phyloP scores from a whole-genome alignment of 2,329 filamentous ascomycete genomes.

The Alternaria sp. region DNA sequence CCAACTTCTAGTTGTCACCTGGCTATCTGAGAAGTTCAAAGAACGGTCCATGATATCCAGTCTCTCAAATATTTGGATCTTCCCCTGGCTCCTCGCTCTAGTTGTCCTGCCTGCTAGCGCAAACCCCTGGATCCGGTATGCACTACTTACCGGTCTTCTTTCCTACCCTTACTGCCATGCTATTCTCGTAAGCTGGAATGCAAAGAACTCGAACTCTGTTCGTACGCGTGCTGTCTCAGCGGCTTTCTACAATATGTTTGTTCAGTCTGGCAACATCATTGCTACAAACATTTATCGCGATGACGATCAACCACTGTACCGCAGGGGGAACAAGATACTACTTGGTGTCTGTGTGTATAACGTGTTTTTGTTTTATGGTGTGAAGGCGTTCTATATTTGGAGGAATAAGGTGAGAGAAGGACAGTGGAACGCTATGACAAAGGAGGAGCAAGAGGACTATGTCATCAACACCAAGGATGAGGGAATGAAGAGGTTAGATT shows the following conservation, averaged over 20 bases:
- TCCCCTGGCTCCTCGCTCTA: slow-evolving; percentile 66
- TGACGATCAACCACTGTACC: slow-evolving; percentile 56
- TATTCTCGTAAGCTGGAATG: slow-evolving; percentile 52
- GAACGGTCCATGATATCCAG: slow-evolving; percentile 58
- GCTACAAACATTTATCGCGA: slow-evolving; percentile 59
- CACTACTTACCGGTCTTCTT: slow-evolving; percentile 58
- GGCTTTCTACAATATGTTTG: slow-evolving; percentile 55
- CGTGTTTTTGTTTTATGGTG: slow-evolving; percentile 45
- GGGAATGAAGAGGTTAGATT: slow-evolving; percentile 42
- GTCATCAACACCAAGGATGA: slow-evolving; percentile 38
- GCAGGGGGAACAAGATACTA: slow-evolving; percentile 52
- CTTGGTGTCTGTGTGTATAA: slow-evolving; percentile 43
- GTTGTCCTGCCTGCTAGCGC: slow-evolving; percentile 55
- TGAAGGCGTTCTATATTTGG: slow-evolving; percentile 54
- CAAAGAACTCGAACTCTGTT: slow-evolving; percentile 51
- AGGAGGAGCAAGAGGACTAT: slow-evolving; percentile 40
- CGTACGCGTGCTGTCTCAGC: slow-evolving; percentile 52
- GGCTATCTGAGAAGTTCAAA: slow-evolving; percentile 58
- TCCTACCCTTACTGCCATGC: slow-evolving; percentile 63
- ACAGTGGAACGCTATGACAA: slow-evolving; percentile 41
- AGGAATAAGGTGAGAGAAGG: slow-evolving; percentile 48
- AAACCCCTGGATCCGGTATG: slow-evolving; percentile 62
- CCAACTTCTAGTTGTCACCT: slow-evolving; percentile 56
- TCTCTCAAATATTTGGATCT: slow-evolving; percentile 65
- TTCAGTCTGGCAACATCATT: slow-evolving; percentile 59